Conservation (phyloP, 257 asterid genomes). For the Eucommia ulmoides region DNA sequence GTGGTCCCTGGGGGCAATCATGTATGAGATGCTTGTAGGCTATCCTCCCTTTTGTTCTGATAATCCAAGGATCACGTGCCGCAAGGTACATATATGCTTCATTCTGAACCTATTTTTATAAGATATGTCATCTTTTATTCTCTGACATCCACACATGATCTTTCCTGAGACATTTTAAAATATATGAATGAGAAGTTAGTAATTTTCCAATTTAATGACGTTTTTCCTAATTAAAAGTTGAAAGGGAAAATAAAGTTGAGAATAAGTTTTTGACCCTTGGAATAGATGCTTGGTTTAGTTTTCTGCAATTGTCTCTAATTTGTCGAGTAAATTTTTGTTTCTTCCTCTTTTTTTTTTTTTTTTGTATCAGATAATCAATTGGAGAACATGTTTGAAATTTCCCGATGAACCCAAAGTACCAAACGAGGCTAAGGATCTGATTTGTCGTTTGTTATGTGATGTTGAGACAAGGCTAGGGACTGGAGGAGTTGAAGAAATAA, state of each 20-base stretch:
- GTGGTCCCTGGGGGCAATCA: constrained; percentile 99
- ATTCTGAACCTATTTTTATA: too few species aligned
- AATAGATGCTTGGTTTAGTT: too few species aligned
- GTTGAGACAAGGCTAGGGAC: constrained; percentile 96
- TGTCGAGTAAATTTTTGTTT: too few species aligned
- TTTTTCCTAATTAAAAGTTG: too few species aligned
- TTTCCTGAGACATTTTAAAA: too few species aligned
- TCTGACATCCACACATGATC: too few species aligned
- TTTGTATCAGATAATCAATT: constrained; percentile 62
- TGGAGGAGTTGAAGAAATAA: constrained; percentile 82
- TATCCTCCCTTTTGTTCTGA: constrained; percentile 97
- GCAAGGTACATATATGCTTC: constrained; percentile 80
- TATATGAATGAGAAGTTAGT: too few species aligned
- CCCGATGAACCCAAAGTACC: constrained; percentile 92
- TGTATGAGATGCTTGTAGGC: constrained; percentile 98
- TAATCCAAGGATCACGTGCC: constrained; percentile 94
- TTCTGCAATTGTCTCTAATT: too few species aligned
- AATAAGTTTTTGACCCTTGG: too few species aligned
- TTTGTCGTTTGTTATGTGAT: constrained; percentile 80
- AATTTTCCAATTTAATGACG: too few species aligned
- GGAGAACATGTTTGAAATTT: constrained; percentile 83
- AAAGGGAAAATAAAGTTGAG: too few species aligned
- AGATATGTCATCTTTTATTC: too few species aligned
- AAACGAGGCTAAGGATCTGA: constrained; percentile 82
- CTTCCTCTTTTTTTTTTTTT: constrained; percentile 8